These are phyloP conservation scores for Ensete glaucum DNA, from an alignment of 176 grass and related monocot species.

Conservation along the genomic window DNA sequence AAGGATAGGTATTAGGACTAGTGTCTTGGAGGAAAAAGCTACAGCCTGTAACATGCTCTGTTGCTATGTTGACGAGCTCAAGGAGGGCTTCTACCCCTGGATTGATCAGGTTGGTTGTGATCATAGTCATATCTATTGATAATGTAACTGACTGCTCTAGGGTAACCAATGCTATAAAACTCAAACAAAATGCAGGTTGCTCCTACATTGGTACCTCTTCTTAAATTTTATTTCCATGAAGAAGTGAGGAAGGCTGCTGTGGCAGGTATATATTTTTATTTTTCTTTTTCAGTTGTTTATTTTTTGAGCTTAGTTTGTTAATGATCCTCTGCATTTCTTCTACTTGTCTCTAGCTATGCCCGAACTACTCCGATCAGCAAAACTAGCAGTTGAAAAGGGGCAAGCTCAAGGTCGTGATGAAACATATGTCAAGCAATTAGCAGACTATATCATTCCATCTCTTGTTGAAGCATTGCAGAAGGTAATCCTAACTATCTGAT, in stretches of 20 bases:
- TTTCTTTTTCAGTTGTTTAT: constrained; percentile 3
- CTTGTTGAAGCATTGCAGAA: constrained; percentile 95
- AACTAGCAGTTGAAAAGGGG: constrained; percentile 87
- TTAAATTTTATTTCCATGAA: constrained; percentile 99
- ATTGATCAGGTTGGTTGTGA: constrained; percentile 76
- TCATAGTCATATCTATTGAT: neutral
- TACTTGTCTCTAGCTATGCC: constrained; percentile 72
- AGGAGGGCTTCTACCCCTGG: constrained; percentile 99
- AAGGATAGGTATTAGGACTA: constrained; percentile 91
- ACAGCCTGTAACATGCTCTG: constrained; percentile 99
- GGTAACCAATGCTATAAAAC: constrained; percentile 4
- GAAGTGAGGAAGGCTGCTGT: constrained; percentile 99
- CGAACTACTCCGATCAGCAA: constrained; percentile 81
- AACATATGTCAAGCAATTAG: constrained; percentile 87
- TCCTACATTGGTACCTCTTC: constrained; percentile 83
- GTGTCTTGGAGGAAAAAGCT: constrained; percentile 98
- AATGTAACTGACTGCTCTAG: constrained; percentile 2
- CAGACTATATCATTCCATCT: constrained; percentile 92
- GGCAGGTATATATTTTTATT: constrained; percentile 38
- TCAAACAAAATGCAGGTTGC: constrained; percentile 59
- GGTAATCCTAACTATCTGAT: constrained; percentile 26
- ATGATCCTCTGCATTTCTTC: constrained; percentile 3
- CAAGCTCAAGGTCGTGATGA: constrained; percentile 80
- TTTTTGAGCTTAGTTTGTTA: neutral
- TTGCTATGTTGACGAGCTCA: constrained; percentile 97